These are phyloP conservation scores for Alternaria viburni DNA, from an alignment of 2,329 filamentous ascomycete species.

Conservation along the genomic window DNA sequence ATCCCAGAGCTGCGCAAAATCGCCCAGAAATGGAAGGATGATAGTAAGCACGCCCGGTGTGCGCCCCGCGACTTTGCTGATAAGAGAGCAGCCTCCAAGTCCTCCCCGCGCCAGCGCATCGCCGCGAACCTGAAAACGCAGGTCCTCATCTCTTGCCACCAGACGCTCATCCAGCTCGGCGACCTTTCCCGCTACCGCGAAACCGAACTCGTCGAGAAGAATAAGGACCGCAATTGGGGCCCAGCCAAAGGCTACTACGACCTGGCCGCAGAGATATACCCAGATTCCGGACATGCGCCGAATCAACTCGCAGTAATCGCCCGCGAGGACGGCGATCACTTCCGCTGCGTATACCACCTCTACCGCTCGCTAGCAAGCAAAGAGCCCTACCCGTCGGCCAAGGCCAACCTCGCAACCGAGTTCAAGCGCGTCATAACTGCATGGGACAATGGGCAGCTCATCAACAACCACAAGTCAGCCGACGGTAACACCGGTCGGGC, in stretches of 20 bases:
- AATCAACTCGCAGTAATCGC: constrained; percentile 92
- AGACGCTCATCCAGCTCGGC: constrained; percentile 83
- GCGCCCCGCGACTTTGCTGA: constrained; percentile 34
- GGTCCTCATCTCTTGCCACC: constrained; percentile 78
- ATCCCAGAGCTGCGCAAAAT: constrained; percentile 65
- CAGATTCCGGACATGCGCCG: constrained; percentile 79
- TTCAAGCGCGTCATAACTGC: constrained; percentile 70
- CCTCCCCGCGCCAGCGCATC: constrained; percentile 37
- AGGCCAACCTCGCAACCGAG: constrained; percentile 78
- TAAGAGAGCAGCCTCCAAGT: constrained; percentile 45
- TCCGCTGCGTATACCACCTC: constrained; percentile 87
- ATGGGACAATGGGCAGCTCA: constrained; percentile 63
- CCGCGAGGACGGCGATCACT: constrained; percentile 76
- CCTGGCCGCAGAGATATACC: constrained; percentile 78
- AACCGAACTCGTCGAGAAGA: constrained; percentile 70
- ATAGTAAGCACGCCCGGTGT: constrained; percentile 27
- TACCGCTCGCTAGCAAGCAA: constrained; percentile 80
- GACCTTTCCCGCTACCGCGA: constrained; percentile 88
- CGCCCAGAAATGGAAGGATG: constrained; percentile 53
- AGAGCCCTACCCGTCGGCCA: constrained; percentile 75
- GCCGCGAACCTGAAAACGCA: constrained; percentile 61
- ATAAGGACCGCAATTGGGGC: constrained; percentile 76
- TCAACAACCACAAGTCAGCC: constrained; percentile 47
- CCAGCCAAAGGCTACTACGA: constrained; percentile 83
- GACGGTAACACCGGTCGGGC: constrained; percentile 64